A percentile compares a stretch with the other conserved stretches of the same genome.
Evolutionary conservation across 371 early-diverging fungal genomes (phyloP).

Genomic region (Quaeritorhiza haematococci): DNA sequence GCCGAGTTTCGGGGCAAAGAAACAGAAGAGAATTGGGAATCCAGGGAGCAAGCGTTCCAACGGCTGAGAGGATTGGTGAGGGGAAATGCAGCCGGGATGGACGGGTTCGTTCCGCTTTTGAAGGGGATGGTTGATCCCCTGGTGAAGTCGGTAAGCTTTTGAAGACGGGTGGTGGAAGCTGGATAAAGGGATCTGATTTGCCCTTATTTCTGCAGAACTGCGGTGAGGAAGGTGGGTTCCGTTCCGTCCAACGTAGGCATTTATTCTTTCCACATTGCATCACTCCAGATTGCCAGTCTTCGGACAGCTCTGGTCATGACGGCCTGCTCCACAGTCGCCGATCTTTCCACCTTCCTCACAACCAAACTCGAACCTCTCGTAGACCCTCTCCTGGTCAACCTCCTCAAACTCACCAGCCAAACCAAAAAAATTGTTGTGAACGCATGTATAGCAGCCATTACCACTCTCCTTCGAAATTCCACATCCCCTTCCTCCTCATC

Average conservation of each 20-base stretch:
- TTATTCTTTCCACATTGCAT: conserved; percentile 1
- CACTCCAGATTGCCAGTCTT: conserved; percentile 30
- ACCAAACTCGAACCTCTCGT: conserved; percentile 25
- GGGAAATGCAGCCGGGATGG: conserved; percentile 16
- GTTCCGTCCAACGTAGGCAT: background rate
- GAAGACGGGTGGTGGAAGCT: too few species aligned
- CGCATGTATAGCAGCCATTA: conserved; percentile 20
- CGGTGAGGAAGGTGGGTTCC: background rate
- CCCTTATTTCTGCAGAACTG: too few species aligned
- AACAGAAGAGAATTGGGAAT: conserved; percentile 41
- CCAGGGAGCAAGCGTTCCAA: conserved; percentile 23
- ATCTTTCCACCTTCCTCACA: conserved; percentile 13
- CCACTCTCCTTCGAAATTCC: conserved; percentile 12
- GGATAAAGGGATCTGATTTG: too few species aligned
- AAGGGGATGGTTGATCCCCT: conserved; percentile 18
- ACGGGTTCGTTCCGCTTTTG: conserved; percentile 12
- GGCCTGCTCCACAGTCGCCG: conserved; percentile 17
- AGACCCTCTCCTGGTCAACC: conserved; percentile 23
- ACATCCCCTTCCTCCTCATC: conserved; percentile 16
- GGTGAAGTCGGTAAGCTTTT: conserved; percentile 20
- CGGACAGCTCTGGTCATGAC: conserved; percentile 34
- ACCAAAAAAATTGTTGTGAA: conserved; percentile 31
- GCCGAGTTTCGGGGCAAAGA: conserved; percentile 31
- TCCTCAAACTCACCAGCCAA: conserved; percentile 22
- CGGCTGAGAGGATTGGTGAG: conserved; percentile 23